Base-by-base conservation (phyloP, 257 asterid species). In the Solanum dulcamara region DNA sequence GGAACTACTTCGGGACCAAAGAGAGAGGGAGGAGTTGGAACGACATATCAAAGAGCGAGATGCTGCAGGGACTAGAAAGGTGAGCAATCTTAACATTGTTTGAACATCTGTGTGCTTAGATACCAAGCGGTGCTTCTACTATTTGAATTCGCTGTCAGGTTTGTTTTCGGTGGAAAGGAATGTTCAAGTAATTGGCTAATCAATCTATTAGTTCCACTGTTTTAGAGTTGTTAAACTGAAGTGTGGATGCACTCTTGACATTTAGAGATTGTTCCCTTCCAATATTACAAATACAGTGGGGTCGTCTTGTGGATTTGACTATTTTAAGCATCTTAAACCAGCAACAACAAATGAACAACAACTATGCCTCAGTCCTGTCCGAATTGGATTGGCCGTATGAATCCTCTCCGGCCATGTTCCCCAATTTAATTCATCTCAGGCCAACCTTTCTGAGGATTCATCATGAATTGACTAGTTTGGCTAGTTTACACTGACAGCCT, bases 61-160 rank as follows among this genome's bases (percentile, higher is more conserved):
- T 90, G 97, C 97, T 51, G 97, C 96, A 17, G 92, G 94, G 55
- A 95, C 99, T 26, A 94, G 93, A 93, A 95, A 93, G 98, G 97
- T 95, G 86, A 67, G 83, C 50, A 66, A 35, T 24, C 18, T 12
- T 18, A 71, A 38, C 51, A n/a, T 22, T 12, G 51, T 71, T 37
- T 22, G 80, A 71, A 38, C 20, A 10, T 71, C 80, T n/a, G 33
- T 38, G 80, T 22, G 80, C 51, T 71, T n/a, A 71, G 32, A 38
- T 71, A 71, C 51, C 18, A 71, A 17, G 32, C 11, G 4, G 51
- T 22, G 51, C 80, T 38, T 20, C 26, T 22, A 22, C 22, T 32
- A 38, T 38, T 71, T 71, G 80, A 71, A 37, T 71, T 71, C 10
- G 2, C 53, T 71, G 51, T 22, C 51, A 22, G 15, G 20, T 66